A percentile compares a stretch with the other conserved stretches of the same genome.
These are phyloP conservation scores for Clavariopsis aquatica DNA, from an alignment of 495 filamentous ascomycete species.

Conservation along the genomic window DNA sequence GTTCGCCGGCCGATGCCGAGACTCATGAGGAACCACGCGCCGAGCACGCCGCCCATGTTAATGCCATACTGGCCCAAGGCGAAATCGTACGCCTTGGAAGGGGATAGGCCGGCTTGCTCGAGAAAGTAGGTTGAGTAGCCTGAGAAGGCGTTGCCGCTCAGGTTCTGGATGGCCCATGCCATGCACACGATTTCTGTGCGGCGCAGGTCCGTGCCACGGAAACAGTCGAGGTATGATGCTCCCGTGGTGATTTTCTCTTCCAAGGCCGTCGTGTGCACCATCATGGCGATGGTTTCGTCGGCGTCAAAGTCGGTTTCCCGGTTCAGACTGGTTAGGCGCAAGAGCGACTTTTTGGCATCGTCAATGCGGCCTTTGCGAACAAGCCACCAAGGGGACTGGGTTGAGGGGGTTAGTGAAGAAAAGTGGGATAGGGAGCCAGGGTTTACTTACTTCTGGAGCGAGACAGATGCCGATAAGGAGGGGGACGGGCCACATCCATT, in stretches of 20 bases:
- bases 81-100: slow-evolving; percentile 40
- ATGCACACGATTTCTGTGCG: slow-evolving; percentile 48
- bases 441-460: slow-evolving; percentile 39
- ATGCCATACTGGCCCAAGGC: slow-evolving; percentile 48
- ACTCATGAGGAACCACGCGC: slow-evolving; percentile 46
- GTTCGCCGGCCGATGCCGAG: slow-evolving; percentile 44
- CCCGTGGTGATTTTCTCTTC: slow-evolving; percentile 46
- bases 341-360: slow-evolving; percentile 43
- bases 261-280: slow-evolving; percentile 45
- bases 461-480: slow-evolving; percentile 44
- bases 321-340: slow-evolving; percentile 41
- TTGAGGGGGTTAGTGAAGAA: background rate
- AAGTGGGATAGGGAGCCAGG: background rate
- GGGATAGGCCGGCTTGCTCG: slow-evolving; percentile 63
- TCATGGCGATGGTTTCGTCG: slow-evolving; percentile 46
- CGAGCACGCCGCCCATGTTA: slow-evolving; percentile 45
- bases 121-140: slow-evolving; percentile 83
- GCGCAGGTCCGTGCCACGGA: slow-evolving; percentile 43
- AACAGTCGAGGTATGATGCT: slow-evolving; percentile 45
- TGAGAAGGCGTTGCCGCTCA: slow-evolving; percentile 76
- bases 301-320: slow-evolving; percentile 45
- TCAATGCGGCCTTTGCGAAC: slow-evolving; percentile 44
- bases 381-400: slow-evolving; percentile 46
- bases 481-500: slow-evolving; percentile 50
- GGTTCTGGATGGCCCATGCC: slow-evolving; percentile 79